A percentile compares a stretch with the other conserved stretches of the same genome.
Conservation (phyloP, 441 rosid species). For the Populus hybrid region DNA sequence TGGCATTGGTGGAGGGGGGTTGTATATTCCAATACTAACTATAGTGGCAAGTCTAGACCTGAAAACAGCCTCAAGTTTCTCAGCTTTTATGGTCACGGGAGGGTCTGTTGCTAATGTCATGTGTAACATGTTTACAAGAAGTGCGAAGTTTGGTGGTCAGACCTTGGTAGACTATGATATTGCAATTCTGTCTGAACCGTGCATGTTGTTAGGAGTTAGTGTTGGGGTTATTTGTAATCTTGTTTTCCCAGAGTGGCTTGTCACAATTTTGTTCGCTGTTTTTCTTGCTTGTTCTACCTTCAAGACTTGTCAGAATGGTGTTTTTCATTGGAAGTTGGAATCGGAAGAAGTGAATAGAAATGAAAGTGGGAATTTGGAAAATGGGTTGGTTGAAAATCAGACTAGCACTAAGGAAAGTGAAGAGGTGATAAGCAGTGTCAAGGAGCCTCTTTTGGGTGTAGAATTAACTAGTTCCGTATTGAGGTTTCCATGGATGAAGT, state of each 20-base stretch:
- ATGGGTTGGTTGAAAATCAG: constrained; percentile 21
- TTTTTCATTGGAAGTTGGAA: constrained; percentile 59
- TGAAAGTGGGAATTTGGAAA: constrained; percentile 36
- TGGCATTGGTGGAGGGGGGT: constrained; percentile 91
- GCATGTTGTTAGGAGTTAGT: constrained; percentile 86
- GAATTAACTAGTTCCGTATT: constrained; percentile 19
- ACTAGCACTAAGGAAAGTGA: constrained; percentile 13
- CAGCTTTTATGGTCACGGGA: constrained; percentile 96
- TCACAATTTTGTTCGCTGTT: constrained; percentile 60
- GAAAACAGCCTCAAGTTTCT: constrained; percentile 71
- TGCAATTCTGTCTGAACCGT: constrained; percentile 75
- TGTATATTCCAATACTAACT: constrained; percentile 72
- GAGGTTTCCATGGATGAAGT: constrained; percentile 64
- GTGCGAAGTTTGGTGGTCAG: constrained; percentile 43
- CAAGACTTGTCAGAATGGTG: constrained; percentile 66
- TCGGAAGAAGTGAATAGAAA: constrained; percentile 38
- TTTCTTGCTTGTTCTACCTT: constrained; percentile 83
- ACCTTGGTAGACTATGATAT: constrained; percentile 65
- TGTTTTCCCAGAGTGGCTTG: constrained; percentile 83
- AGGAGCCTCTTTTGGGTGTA: constrained; percentile 43
- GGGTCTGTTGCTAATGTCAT: constrained; percentile 79
- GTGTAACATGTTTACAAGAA: constrained; percentile 38
- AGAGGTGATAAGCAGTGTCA: constrained; percentile 14
- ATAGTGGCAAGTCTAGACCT: constrained; percentile 72
- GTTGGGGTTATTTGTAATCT: constrained; percentile 75